These are phyloP conservation scores for Aspergillus tanneri DNA, from an alignment of 2,329 filamentous ascomycete genomes.

Conservation along the genomic window DNA sequence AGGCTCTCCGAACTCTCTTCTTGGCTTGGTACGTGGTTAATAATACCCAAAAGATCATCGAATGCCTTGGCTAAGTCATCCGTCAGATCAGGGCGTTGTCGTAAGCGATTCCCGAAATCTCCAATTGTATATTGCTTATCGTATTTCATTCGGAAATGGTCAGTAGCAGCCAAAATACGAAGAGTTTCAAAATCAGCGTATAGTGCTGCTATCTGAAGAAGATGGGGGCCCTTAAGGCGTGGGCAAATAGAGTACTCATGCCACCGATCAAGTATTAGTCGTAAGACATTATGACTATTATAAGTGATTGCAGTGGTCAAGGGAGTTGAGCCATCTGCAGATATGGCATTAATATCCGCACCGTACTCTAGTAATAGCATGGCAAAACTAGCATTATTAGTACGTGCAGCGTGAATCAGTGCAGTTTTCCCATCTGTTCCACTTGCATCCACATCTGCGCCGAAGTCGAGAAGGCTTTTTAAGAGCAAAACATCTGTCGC, in stretches of 20 bases:
- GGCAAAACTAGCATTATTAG: slow-evolving; percentile 2
- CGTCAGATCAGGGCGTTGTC: slow-evolving; percentile 2
- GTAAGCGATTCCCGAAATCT: slow-evolving; percentile 5
- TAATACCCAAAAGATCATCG: slow-evolving; percentile 2
- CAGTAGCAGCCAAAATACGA: background rate
- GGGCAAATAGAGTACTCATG: slow-evolving; percentile 4
- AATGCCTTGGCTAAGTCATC: background rate
- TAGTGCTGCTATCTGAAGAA: slow-evolving; percentile 1
- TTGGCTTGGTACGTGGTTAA: background rate
- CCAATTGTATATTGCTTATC: slow-evolving; percentile 4
- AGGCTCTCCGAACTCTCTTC: background rate
- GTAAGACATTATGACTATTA: slow-evolving; percentile 4
- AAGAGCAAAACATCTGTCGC: slow-evolving; percentile 1
- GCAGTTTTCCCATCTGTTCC: slow-evolving; percentile 7
- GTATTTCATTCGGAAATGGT: slow-evolving; percentile 3
- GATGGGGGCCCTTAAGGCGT: background rate
- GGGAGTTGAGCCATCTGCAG: background rate
- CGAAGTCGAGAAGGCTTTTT: slow-evolving; percentile 6
- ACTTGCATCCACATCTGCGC: slow-evolving; percentile 2
- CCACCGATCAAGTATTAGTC: slow-evolving; percentile 5
- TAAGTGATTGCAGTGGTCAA: slow-evolving; percentile 4
- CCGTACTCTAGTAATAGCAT: background rate
- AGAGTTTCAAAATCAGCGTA: slow-evolving; percentile 5
- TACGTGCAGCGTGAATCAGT: slow-evolving; percentile 4
- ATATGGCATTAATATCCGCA: background rate